Conservation (phyloP, 768 basidiomycete genomes). For the Kwoniella newhampshirensis region DNA sequence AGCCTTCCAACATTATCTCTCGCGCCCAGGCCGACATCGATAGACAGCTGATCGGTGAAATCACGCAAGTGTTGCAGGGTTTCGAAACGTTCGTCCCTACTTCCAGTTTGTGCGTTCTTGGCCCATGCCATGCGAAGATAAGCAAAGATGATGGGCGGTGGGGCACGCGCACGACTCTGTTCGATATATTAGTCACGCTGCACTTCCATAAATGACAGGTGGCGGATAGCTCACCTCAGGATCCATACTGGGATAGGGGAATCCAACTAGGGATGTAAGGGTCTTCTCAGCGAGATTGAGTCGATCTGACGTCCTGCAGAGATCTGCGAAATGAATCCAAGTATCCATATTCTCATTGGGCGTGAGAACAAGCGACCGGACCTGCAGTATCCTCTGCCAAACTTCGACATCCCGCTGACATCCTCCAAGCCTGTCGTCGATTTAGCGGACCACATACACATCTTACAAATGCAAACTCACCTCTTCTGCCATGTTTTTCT, state of each 20-base stretch:
- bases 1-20: conserved; percentile 57
- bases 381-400: conserved; percentile 96
- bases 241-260: conserved; percentile 36
- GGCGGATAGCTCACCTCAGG: conserved; percentile 26
- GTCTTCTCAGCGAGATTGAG: conserved; percentile 97
- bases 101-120: conserved; percentile 64
- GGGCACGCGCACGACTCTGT: conserved; percentile 62
- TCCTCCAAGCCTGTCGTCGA: conserved; percentile 69
- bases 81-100: conserved; percentile 53
- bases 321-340: conserved; percentile 99
- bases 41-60: conserved; percentile 72
- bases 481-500: conserved; percentile 97
- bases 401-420: conserved; percentile 98
- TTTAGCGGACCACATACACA: not conserved
- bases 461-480: conserved; percentile 55
- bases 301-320: conserved; percentile 91
- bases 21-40: conserved; percentile 69
- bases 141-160: conserved; percentile 93
- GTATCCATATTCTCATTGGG: conserved; percentile 93
- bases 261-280: conserved; percentile 82
- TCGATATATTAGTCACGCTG: not conserved
- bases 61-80: conserved; percentile 78
- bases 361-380: conserved; percentile 85
- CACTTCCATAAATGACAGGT: not conserved
- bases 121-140: conserved; percentile 97